phyloP scores from a whole-genome alignment of 805 yeast species.

The Candida adriatica region DNA sequence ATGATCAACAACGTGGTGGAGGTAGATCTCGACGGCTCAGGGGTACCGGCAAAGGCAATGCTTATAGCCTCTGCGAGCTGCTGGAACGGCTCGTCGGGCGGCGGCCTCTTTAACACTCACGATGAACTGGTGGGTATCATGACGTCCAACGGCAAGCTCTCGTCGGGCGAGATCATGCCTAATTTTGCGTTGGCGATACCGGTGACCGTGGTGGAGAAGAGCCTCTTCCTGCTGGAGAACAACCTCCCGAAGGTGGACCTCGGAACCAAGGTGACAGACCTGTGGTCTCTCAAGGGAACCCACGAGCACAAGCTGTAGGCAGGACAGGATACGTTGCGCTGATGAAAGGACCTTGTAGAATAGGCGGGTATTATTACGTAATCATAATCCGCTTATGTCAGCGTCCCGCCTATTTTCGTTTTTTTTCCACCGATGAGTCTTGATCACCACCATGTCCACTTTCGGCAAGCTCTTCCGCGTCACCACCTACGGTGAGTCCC shows the following conservation, averaged over 20 bases:
- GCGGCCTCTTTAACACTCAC: constrained; percentile 20
- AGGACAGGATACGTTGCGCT: no score
- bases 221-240: constrained; percentile 14
- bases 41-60: constrained; percentile 9
- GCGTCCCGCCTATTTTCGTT: no score
- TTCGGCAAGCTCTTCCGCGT: constrained; percentile 63
- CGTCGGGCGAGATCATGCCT: constrained; percentile 23
- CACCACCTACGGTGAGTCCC: constrained; percentile 97
- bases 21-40: constrained; percentile 9
- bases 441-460: constrained; percentile 47
- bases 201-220: constrained; percentile 18
- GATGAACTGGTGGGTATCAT: constrained; percentile 23
- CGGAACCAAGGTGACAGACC: constrained; percentile 8
- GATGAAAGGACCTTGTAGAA: no score
- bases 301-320: constrained; percentile 9
- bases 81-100: constrained; percentile 27
- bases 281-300: constrained; percentile 21
- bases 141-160: constrained; percentile 25
- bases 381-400: no score
- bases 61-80: constrained; percentile 23
- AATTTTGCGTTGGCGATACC: constrained; percentile 24
- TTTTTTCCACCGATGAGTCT: constrained; percentile 5
- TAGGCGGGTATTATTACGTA: no score
- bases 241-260: constrained; percentile 8
- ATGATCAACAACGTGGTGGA: constrained; percentile 14